Conservation (phyloP, 129 eudicot genomes). For the Centaurea solstitialis region DNA sequence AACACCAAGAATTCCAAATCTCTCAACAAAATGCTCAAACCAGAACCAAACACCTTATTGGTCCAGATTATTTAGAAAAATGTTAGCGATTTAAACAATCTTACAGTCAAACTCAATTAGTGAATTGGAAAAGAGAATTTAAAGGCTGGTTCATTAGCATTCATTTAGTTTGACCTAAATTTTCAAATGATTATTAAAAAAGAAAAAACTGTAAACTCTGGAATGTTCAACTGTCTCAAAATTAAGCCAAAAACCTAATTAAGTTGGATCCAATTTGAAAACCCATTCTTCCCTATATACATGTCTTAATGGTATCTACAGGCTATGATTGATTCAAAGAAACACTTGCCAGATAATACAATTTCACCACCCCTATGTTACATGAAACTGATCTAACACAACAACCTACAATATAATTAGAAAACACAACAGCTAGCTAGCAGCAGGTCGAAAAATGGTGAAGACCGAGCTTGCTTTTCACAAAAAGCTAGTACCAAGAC, state of each 20-base stretch:
- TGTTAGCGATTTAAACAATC: too few species aligned
- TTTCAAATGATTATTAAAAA: neutral
- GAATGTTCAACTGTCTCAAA: neutral
- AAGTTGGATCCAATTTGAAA: neutral
- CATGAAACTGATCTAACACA: conserved; percentile 10
- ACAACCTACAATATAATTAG: neutral
- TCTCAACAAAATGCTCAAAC: too few species aligned
- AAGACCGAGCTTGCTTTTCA: conserved; percentile 28
- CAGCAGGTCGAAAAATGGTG: neutral
- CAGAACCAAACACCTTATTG: too few species aligned
- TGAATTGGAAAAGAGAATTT: too few species aligned
- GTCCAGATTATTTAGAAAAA: too few species aligned
- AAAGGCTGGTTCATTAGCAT: neutral
- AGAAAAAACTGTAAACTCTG: neutral
- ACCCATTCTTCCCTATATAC: conserved; percentile 20
- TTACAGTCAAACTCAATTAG: too few species aligned
- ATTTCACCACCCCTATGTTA: neutral
- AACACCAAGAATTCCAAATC: too few species aligned
- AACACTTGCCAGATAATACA: conserved; percentile 19
- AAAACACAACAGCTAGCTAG: neutral
- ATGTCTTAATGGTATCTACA: conserved; percentile 3
- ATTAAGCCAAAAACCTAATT: neutral
- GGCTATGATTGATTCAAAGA: neutral
- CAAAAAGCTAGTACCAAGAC: conserved; percentile 80
- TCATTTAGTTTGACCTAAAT: neutral